A percentile compares a stretch with the other conserved stretches of the same genome.
These are phyloP conservation scores for Aspergillus oerlinghausenensis DNA, from an alignment of 2,329 filamentous ascomycete genomes.

Conservation along the genomic window DNA sequence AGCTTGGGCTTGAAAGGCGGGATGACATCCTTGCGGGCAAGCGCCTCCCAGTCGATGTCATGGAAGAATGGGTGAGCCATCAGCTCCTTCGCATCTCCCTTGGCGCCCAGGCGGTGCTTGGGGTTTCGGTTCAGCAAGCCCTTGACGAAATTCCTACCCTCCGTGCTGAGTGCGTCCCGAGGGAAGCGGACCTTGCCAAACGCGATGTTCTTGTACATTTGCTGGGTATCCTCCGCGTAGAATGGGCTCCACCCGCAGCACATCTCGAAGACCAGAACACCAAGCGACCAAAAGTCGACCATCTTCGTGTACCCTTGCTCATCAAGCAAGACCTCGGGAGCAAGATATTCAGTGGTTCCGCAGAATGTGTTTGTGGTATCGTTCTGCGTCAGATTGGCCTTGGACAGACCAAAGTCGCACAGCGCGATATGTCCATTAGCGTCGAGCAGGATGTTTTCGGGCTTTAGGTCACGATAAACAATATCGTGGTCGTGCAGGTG, in stretches of 20 bases:
- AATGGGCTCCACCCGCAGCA: slow-evolving; percentile 99
- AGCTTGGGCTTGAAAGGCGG: slow-evolving; percentile 97
- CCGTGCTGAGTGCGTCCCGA: slow-evolving; percentile 85
- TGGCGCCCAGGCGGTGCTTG: slow-evolving; percentile 87
- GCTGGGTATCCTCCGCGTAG: slow-evolving; percentile 97
- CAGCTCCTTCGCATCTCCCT: slow-evolving; percentile 85
- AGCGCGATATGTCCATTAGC: slow-evolving; percentile 97
- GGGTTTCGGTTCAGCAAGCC: slow-evolving; percentile 95
- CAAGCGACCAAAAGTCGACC: slow-evolving; percentile 99
- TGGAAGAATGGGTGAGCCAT: slow-evolving; percentile 92
- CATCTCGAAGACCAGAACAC: slow-evolving; percentile 98
- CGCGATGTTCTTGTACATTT: slow-evolving; percentile 99
- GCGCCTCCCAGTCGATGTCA: slow-evolving; percentile 86
- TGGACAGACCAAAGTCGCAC: slow-evolving; percentile 95
- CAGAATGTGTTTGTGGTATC: slow-evolving; percentile 99
- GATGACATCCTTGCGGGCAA: slow-evolving; percentile 85
- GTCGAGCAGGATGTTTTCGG: slow-evolving; percentile 94
- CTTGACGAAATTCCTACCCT: slow-evolving; percentile 97
- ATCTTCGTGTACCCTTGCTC: slow-evolving; percentile 99
- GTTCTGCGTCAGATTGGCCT: slow-evolving; percentile 94
- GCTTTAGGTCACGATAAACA: slow-evolving; percentile 94
- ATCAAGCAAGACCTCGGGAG: slow-evolving; percentile 89
- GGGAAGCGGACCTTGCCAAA: slow-evolving; percentile 98
- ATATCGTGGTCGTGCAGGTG: slow-evolving; percentile 97
- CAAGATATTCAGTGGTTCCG: slow-evolving; percentile 94